Percentiles rank a stretch among this genome's conserved stretches.
Evolutionary conservation across 306 rosid species (phyloP).

Genomic region (Acmispon strigosus): DNA sequence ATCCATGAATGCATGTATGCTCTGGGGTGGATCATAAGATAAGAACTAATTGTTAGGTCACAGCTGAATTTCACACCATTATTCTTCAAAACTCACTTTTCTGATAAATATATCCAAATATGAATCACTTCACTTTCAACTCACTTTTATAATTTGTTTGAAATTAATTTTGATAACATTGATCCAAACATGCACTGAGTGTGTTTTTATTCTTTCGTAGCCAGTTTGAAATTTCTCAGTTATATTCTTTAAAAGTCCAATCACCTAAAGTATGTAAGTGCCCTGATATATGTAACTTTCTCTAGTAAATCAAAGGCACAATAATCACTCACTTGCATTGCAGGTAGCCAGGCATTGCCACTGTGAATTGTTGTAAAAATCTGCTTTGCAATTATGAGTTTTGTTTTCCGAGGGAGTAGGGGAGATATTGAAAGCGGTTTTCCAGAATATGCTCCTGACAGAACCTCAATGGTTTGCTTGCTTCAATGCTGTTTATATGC

Average conservation of each 20-base stretch:
- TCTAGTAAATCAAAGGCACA: background rate
- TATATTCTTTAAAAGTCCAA: background rate
- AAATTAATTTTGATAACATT: too few species aligned
- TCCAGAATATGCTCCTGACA: conserved; percentile 41
- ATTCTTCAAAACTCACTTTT: too few species aligned
- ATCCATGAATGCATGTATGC: background rate
- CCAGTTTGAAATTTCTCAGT: background rate
- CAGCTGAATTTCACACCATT: too few species aligned
- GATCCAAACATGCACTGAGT: too few species aligned
- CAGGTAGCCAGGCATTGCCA: background rate
- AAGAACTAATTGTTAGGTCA: too few species aligned
- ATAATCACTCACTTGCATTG: background rate
- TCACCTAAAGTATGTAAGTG: background rate
- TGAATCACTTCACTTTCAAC: too few species aligned
- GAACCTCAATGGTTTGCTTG: conserved; percentile 45
- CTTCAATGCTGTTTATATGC: background rate
- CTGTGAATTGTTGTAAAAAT: background rate
- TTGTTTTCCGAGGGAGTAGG: conserved; percentile 59
- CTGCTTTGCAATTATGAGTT: conserved; percentile 44
- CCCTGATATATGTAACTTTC: background rate
- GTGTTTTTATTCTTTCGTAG: too few species aligned
- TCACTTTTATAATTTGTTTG: too few species aligned
- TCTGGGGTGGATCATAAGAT: too few species aligned
- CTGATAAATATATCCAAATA: too few species aligned
- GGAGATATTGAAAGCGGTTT: conserved; percentile 73